Conservation (phyloP, 805 yeast species). For the Saccharomyces eubayanus region DNA sequence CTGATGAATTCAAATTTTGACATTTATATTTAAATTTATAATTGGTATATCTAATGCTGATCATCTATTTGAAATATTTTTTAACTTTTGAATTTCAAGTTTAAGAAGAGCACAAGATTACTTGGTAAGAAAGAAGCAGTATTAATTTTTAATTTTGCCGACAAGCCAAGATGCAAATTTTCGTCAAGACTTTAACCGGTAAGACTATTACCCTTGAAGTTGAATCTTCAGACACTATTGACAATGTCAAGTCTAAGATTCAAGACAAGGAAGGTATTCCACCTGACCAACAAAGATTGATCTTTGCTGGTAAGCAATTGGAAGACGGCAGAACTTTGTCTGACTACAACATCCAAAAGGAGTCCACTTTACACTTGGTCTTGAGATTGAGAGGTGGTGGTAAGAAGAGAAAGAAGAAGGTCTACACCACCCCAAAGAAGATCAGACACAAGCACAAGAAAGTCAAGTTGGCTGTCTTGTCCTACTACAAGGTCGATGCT, state of each 20-base stretch:
- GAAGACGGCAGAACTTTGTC: slow-evolving; percentile 94
- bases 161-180: slow-evolving; percentile 77
- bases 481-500: slow-evolving; percentile 98
- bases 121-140: slow-evolving; percentile 35
- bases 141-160: slow-evolving; percentile 32
- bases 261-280: slow-evolving; percentile 98
- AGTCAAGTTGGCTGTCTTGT: slow-evolving; percentile 97
- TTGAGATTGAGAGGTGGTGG: slow-evolving; percentile 99
- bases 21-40: not conserved
- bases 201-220: slow-evolving; percentile 98
- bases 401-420: slow-evolving; percentile 99
- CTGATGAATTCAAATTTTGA: not conserved
- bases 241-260: slow-evolving; percentile 92
- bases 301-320: slow-evolving; percentile 96
- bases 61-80: not conserved
- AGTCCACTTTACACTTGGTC: slow-evolving; percentile 91
- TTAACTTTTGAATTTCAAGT: not conserved
- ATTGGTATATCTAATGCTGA: slow-evolving; percentile 21
- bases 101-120: slow-evolving; percentile 1
- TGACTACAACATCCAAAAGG: slow-evolving; percentile 98
- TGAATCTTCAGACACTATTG: slow-evolving; percentile 95
- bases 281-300: slow-evolving; percentile 94
- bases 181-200: slow-evolving; percentile 99
- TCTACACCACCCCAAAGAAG: slow-evolving; percentile 99
- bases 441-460: slow-evolving; percentile 99